Evolutionary conservation across 805 yeast species (phyloP).

Genomic region (Candida xyloterini): DNA sequence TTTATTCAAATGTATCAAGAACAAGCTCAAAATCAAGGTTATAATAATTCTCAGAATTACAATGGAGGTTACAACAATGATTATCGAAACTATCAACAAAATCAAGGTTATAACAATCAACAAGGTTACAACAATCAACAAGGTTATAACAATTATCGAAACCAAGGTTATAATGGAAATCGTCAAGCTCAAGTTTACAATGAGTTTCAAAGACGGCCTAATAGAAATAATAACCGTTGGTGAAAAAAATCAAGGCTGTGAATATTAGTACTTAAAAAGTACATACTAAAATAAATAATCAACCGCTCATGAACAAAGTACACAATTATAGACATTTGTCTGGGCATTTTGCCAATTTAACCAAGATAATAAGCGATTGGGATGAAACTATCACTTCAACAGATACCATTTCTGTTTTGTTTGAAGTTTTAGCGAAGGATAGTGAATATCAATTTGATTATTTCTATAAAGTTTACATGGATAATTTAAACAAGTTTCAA

Average conservation of each 20-base stretch:
- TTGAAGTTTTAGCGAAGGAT: constrained; percentile 43
- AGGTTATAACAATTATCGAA: constrained; percentile 10
- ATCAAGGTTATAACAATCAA: constrained; percentile 10
- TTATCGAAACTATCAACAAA: constrained; percentile 13
- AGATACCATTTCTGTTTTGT: constrained; percentile 55
- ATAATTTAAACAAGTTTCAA: constrained; percentile 34
- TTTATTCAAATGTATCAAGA: constrained; percentile 36
- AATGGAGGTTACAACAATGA: not conserved
- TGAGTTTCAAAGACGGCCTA: constrained; percentile 10
- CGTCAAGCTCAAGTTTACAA: constrained; percentile 6
- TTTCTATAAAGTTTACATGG: constrained; percentile 43
- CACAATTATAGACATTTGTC: constrained; percentile 16
- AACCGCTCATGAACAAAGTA: constrained; percentile 16
- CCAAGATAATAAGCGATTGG: constrained; percentile 52
- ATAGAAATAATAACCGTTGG: constrained; percentile 5
- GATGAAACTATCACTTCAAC: constrained; percentile 59
- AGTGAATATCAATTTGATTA: constrained; percentile 39
- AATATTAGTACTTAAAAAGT: not conserved
- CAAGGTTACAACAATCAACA: constrained; percentile 9
- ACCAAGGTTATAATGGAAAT: constrained; percentile 7
- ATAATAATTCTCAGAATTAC: constrained; percentile 11
- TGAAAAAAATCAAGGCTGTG: constrained; percentile 2
- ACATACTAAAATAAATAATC: not conserved
- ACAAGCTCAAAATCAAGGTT: constrained; percentile 22
- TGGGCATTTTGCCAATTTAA: constrained; percentile 10